Evolutionary conservation across 805 yeast genomes (phyloP).

Genomic region (Saturnispora ahearnii): DNA sequence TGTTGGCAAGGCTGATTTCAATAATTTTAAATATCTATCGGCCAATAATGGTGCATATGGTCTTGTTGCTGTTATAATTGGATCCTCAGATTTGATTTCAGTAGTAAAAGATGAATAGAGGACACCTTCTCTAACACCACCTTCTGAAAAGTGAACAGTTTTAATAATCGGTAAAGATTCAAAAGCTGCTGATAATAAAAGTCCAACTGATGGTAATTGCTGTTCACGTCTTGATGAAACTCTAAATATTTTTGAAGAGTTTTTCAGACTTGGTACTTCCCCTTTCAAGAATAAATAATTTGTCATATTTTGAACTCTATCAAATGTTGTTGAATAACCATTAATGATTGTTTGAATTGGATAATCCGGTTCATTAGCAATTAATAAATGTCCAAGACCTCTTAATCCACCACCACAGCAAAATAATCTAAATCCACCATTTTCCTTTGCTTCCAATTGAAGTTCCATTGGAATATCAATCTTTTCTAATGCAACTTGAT

Average conservation of each 20-base stretch:
- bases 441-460: constrained; percentile 38
- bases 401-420: constrained; percentile 71
- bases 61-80: constrained; percentile 56
- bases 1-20: constrained; percentile 49
- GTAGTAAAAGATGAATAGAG: constrained; percentile 53
- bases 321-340: constrained; percentile 53
- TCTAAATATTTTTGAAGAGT: constrained; percentile 35
- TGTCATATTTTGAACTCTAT: constrained; percentile 42
- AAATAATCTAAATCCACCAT: constrained; percentile 56
- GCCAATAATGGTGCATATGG: constrained; percentile 66
- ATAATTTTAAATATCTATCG: constrained; percentile 42
- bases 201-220: constrained; percentile 63
- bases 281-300: constrained; percentile 43
- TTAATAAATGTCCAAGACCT: constrained; percentile 55
- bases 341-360: constrained; percentile 65
- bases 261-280: constrained; percentile 34
- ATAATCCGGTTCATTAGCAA: constrained; percentile 42
- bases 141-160: constrained; percentile 62
- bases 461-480: constrained; percentile 47
- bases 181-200: constrained; percentile 52
- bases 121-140: constrained; percentile 73
- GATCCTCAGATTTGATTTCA: constrained; percentile 55
- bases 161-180: constrained; percentile 52
- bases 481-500: constrained; percentile 39
- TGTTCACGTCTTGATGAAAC: constrained; percentile 56